A percentile compares a stretch with the other conserved stretches of the same genome.
phyloP scores from a whole-genome alignment of 345 rosid genomes.

The Turnera subulata region DNA sequence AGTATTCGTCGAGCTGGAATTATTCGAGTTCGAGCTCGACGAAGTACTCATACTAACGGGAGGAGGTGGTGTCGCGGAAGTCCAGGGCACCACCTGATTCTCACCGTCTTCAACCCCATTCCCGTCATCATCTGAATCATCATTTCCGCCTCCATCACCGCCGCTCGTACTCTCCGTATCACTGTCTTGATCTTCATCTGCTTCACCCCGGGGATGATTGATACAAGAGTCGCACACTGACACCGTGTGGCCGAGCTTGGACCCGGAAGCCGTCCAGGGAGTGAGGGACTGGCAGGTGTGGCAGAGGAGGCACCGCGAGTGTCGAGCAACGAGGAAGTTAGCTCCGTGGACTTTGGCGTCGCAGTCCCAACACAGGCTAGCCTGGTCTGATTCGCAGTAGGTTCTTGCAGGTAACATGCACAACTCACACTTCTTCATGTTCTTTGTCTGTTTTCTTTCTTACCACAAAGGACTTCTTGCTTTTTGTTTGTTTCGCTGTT shows the following conservation, averaged over 20 bases:
- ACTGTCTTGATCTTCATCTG: slow-evolving; percentile 4
- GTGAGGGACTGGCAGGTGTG: slow-evolving; percentile 44
- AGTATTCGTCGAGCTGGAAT: too few relatives aligned
- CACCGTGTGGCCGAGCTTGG: slow-evolving; percentile 43
- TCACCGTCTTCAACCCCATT: too few relatives aligned
- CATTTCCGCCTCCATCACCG: slow-evolving; percentile 15
- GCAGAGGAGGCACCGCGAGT: slow-evolving; percentile 53
- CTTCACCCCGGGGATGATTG: neutral
- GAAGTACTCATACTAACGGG: slow-evolving; percentile 34
- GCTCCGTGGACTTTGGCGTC: slow-evolving; percentile 68
- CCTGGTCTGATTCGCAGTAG: slow-evolving; percentile 68
- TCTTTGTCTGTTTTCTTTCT: too few relatives aligned
- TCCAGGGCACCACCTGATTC: slow-evolving; percentile 62
- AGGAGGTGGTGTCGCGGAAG: slow-evolving; percentile 34
- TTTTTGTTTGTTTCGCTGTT: too few relatives aligned
- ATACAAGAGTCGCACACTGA: slow-evolving; percentile 48
- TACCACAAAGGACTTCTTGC: too few relatives aligned
- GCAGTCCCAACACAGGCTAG: slow-evolving; percentile 69
- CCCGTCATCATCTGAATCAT: slow-evolving; percentile 34
- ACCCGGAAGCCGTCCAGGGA: slow-evolving; percentile 63
- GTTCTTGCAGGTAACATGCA: slow-evolving; percentile 49
- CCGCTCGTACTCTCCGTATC: neutral
- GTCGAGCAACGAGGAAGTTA: slow-evolving; percentile 72
- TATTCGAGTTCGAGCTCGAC: slow-evolving; percentile 14
- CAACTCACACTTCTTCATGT: slow-evolving; percentile 60